Evolutionary conservation across 192 early-diverging fungal species (phyloP).

Genomic region (Lobosporangium transversale): DNA sequence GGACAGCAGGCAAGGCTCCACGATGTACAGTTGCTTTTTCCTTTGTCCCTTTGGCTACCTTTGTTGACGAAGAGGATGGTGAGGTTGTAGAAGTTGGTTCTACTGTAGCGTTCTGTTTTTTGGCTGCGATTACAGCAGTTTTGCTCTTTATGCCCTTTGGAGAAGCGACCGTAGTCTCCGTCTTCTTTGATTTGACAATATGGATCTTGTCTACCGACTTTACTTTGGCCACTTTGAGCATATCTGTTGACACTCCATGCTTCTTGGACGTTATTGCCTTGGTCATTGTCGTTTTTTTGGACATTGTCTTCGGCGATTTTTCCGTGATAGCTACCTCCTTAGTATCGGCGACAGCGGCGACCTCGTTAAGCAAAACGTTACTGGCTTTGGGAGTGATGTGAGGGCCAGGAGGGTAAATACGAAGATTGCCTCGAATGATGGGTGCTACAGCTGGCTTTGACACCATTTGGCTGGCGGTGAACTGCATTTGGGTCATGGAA

Average conservation of each 20-base stretch:
- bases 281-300: background rate
- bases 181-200: conserved; percentile 10
- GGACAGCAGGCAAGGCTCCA: conserved; percentile 39
- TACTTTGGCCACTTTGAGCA: too few relatives aligned
- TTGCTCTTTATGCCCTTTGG: conserved; percentile 24
- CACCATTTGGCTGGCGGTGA: background rate
- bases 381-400: conserved; percentile 19
- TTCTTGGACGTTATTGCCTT: conserved; percentile 3
- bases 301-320: conserved; percentile 2
- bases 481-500: background rate
- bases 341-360: background rate
- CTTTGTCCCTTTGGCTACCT: background rate
- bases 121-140: background rate
- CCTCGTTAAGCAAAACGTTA: background rate
- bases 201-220: conserved; percentile 1
- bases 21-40: conserved; percentile 17
- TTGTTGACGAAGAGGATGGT: background rate
- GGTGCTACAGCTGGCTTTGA: conserved; percentile 26
- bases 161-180: background rate
- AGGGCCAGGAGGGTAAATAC: conserved; percentile 50
- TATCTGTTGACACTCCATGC: too few relatives aligned
- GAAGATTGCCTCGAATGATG: conserved; percentile 49
- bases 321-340: conserved; percentile 11
- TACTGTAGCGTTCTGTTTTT: conserved; percentile 1
- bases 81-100: background rate